Base-by-base conservation (phyloP, 2,329 filamentous ascomycete species). In the Boeremia exigua region DNA sequence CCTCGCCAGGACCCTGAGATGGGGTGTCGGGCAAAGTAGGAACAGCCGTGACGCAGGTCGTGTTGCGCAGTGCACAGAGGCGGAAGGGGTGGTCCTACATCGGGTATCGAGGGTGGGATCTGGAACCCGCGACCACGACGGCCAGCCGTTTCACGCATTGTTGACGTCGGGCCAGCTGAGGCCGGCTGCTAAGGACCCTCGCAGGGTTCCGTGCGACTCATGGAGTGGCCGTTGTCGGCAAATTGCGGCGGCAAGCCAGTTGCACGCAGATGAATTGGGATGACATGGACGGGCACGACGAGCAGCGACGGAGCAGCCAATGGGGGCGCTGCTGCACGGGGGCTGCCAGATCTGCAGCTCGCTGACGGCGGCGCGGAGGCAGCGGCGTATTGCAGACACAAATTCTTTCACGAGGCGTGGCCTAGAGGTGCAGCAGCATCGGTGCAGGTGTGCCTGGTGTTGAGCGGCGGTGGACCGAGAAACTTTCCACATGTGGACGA, bases 1-100 rank as follows among this genome's bases (percentile, higher is more conserved):
- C 58, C 51, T 40, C 39, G 38, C 49, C 59, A 58, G 40, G 63
- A 67, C 63, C 61, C 66, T 65, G 62, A 63, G 51, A 52, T 55
- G 39, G 58, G 48, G 58, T 40, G 33, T 63, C 65, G 66, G 66
- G 59, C 61, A 53, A 65, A 61, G 48, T 67, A 68, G 67, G 67
- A 58, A 64, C 45, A 53, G 55, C 59, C 49, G 56, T 59, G 47
- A 56, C 47, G 53, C 47, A 50, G 43, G 46, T 36, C 6, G 30
- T 55, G 46, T 50, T 34, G 32, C 32, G n/a, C 9, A 6, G 32
- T 34, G 15, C 32, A n/a, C 6, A 4, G 4, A 40, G 39, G 25
- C 59, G 63, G 62, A 58, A 56, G 43, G 46, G 30, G 42, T 54
- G 50, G 55, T 57, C 34, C 52, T 52, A 48, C 29, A 32, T 61